phyloP scores from a whole-genome alignment of 148 eudicot species.

The Rhododendron simsii region DNA sequence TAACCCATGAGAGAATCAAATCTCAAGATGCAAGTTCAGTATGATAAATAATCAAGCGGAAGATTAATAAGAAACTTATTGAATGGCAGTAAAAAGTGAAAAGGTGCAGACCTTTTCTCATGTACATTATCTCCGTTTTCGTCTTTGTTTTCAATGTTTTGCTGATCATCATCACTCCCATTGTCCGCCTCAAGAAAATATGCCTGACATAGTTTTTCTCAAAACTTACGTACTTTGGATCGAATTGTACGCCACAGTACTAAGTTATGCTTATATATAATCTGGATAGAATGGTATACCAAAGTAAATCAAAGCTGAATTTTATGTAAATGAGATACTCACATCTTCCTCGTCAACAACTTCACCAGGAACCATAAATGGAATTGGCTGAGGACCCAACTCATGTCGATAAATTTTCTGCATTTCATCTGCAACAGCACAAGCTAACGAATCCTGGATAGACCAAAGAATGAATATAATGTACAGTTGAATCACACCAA shows the following conservation, averaged over 20 bases:
- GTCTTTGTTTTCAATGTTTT: constrained; percentile 30
- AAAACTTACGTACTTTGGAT: not conserved
- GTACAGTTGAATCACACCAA: not conserved
- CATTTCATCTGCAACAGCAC: constrained; percentile 97
- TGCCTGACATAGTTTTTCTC: constrained; percentile 35
- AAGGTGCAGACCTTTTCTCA: constrained; percentile 52
- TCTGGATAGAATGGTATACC: not conserved
- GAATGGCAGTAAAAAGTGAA: not conserved
- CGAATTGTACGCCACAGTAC: not conserved
- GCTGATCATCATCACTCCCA: constrained; percentile 56
- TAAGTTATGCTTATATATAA: constrained; percentile 1
- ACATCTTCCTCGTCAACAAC: constrained; percentile 79
- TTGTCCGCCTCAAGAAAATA: constrained; percentile 81
- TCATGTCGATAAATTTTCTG: constrained; percentile 71
- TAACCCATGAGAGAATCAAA: not conserved
- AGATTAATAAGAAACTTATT: not conserved
- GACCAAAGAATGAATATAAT: not conserved
- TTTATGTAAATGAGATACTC: constrained; percentile 16
- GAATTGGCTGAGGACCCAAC: constrained; percentile 83
- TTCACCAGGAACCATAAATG: constrained; percentile 63
- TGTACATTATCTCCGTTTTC: constrained; percentile 27
- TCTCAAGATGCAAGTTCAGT: not conserved
- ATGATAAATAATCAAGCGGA: not conserved
- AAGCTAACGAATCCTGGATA: constrained; percentile 73
- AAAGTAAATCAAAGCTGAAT: not conserved